phyloP scores from a whole-genome alignment of 176 grass and related monocot genomes.

The Aegilops bicornis region DNA sequence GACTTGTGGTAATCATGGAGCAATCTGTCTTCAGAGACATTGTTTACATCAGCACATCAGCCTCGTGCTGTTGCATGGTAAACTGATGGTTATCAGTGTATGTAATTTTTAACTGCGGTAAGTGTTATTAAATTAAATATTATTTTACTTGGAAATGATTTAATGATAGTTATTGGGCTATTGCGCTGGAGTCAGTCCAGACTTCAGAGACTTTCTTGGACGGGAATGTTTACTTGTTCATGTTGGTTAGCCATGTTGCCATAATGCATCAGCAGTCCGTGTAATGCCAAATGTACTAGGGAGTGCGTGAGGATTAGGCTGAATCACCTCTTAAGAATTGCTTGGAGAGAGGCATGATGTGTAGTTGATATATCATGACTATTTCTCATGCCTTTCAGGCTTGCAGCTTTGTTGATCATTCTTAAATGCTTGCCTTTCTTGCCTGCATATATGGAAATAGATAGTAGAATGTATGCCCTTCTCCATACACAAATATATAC shows the following conservation, averaged over 20 bases:
- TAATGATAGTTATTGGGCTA: neutral
- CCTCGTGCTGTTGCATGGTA: neutral
- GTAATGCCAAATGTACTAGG: neutral
- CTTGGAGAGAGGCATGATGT: neutral
- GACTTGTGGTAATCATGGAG: neutral
- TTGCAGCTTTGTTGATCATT: neutral
- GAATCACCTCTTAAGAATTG: neutral
- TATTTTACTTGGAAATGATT: neutral
- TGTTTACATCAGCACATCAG: slow-evolving; percentile 3
- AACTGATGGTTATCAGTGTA: neutral
- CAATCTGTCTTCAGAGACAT: slow-evolving; percentile 1
- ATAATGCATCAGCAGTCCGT: neutral
- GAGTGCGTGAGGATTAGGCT: neutral
- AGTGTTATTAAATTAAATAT: neutral
- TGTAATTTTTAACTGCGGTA: neutral
- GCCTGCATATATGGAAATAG: neutral
- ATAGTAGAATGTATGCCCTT: slow-evolving; percentile 1
- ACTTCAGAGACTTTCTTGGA: neutral
- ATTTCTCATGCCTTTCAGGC: neutral
- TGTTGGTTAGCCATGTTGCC: slow-evolving; percentile 5
- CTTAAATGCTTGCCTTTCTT: neutral
- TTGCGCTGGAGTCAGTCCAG: neutral
- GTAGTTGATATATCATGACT: neutral
- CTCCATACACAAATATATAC: neutral
- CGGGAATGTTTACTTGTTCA: neutral